phyloP scores from a whole-genome alignment of 2,329 filamentous ascomycete species.

The Exserohilum rostratum region DNA sequence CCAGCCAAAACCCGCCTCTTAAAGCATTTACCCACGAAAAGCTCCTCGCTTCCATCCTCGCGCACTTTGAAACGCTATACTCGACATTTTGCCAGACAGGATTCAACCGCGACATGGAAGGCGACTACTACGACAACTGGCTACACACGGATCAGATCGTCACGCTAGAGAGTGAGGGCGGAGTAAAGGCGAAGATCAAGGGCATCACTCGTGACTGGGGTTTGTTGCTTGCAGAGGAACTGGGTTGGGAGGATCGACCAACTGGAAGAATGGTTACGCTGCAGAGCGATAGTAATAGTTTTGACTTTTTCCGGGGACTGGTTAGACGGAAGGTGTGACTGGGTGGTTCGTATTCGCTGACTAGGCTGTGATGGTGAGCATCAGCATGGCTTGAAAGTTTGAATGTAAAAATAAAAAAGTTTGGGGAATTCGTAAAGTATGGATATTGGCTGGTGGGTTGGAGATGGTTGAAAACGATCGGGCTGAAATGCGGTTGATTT shows the following conservation, averaged over 20 bases:
- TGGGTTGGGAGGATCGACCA: slow-evolving; percentile 71
- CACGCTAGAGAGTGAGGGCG: slow-evolving; percentile 80
- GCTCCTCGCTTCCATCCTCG: slow-evolving; percentile 80
- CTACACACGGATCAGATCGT: slow-evolving; percentile 72
- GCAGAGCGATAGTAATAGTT: slow-evolving; percentile 97
- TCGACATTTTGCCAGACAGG: slow-evolving; percentile 74
- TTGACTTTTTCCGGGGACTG: slow-evolving; percentile 93
- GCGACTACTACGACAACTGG: slow-evolving; percentile 71
- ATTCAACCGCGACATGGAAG: slow-evolving; percentile 75
- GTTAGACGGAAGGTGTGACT: slow-evolving; percentile 76
- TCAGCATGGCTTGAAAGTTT: too few species aligned
- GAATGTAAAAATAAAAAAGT: too few species aligned
- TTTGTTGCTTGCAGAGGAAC: slow-evolving; percentile 81
- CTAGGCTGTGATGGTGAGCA: too few species aligned
- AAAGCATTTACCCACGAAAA: slow-evolving; percentile 74
- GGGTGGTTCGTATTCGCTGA: too few species aligned
- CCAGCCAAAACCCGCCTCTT: slow-evolving; percentile 41
- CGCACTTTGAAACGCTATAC: slow-evolving; percentile 79
- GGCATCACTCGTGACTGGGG: slow-evolving; percentile 95
- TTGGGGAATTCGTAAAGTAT: too few species aligned
- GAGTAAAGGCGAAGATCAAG: slow-evolving; percentile 74
- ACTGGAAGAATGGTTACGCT: slow-evolving; percentile 82
- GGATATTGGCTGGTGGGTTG: too few species aligned
- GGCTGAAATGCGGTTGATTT: too few species aligned
- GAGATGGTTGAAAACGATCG: too few species aligned